A percentile compares a stretch with the other conserved stretches of the same genome.
phyloP scores from a whole-genome alignment of 768 basidiomycete genomes.

The Lactarius tabidus region DNA sequence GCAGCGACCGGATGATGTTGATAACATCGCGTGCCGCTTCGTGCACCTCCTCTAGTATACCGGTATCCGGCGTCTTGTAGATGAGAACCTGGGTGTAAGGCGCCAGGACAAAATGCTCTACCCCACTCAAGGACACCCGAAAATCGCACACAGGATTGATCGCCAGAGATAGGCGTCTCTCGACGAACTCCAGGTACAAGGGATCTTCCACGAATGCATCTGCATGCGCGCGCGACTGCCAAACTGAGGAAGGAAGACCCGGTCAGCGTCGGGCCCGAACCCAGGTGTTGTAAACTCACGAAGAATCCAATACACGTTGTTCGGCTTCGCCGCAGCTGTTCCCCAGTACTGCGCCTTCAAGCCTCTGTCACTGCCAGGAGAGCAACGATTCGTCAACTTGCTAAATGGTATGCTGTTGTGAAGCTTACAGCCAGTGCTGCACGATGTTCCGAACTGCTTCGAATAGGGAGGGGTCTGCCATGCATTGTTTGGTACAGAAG shows the following conservation, averaged over 20 bases:
- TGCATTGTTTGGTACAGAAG: neutral
- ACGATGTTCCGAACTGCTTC: neutral
- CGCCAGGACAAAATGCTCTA: neutral
- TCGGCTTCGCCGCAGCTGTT: neutral
- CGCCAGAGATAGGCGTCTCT: neutral
- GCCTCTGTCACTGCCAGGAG: constrained; percentile 2
- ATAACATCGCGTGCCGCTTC: neutral
- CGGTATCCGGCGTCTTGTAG: neutral
- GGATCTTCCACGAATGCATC: constrained; percentile 6
- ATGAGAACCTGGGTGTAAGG: constrained; percentile 4
- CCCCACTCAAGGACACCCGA: neutral
- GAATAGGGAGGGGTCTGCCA: constrained; percentile 5
- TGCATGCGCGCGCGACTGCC: constrained; percentile 5
- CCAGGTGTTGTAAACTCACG: neutral
- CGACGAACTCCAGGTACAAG: neutral
- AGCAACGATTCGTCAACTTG: neutral
- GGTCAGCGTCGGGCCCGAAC: neutral
- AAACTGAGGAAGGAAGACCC: neutral
- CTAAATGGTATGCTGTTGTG: neutral
- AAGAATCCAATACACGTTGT: constrained; percentile 9
- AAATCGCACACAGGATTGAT: neutral
- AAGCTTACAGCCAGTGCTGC: constrained; percentile 12
- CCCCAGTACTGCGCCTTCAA: constrained; percentile 17
- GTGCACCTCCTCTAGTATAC: neutral
- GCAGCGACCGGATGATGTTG: constrained; percentile 3